phyloP scores from a whole-genome alignment of 192 early-diverging fungal genomes.

The Piromyces finnis region DNA sequence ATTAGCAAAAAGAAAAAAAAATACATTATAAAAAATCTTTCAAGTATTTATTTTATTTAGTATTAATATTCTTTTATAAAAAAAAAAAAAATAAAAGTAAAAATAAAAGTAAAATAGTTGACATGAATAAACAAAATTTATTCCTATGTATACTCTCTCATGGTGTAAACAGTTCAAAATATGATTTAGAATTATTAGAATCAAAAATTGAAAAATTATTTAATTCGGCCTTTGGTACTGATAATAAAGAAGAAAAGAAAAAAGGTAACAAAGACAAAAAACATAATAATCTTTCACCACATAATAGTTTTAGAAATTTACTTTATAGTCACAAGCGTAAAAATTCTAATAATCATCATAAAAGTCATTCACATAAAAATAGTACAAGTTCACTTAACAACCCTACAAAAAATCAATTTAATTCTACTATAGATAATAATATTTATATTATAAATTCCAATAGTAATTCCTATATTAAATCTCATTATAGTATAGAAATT shows the following conservation, averaged over 20 bases:
- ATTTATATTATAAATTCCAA: neutral
- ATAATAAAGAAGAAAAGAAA: neutral
- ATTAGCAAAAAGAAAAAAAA: too few species aligned
- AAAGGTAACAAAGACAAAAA: neutral
- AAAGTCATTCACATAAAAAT: too few species aligned
- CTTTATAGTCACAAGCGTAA: too few species aligned
- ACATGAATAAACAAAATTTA: neutral
- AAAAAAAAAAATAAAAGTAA: too few species aligned
- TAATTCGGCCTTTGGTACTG: neutral
- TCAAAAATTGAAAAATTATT: neutral
- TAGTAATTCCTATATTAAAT: neutral
- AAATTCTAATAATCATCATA: too few species aligned
- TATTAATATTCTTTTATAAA: too few species aligned
- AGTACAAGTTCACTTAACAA: too few species aligned
- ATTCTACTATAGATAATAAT: neutral
- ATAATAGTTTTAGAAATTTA: too few species aligned
- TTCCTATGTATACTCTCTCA: neutral
- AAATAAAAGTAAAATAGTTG: too few species aligned
- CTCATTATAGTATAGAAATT: neutral
- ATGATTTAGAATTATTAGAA: neutral
- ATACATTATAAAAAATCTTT: too few species aligned
- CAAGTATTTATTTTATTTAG: too few species aligned
- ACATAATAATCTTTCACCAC: neutral
- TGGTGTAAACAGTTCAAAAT: neutral
- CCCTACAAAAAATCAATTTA: too few species aligned